Conservation (phyloP, 345 rosid species). For the Trapa incisa region DNA sequence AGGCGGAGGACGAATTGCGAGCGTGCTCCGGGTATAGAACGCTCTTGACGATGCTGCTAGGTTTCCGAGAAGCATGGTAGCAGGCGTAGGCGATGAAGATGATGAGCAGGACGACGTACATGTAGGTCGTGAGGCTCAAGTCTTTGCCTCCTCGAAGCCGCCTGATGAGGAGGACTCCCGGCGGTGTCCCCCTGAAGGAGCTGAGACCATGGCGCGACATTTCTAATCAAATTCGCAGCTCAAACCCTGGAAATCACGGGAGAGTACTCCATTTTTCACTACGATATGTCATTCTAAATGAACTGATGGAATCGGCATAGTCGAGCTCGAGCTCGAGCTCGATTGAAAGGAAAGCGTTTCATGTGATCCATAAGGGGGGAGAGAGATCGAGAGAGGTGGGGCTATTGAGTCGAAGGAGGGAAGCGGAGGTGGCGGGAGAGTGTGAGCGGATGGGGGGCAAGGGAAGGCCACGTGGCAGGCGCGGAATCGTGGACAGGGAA, state of each 20-base stretch:
- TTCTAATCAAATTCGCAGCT: not conserved
- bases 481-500: no score
- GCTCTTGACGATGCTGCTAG: conserved; percentile 87
- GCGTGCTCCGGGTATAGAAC: conserved; percentile 60
- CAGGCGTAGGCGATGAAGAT: conserved; percentile 82
- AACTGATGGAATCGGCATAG: not conserved
- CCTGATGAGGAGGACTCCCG: conserved; percentile 41
- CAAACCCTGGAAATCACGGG: not conserved
- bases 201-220: conserved; percentile 5
- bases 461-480: not conserved
- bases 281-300: no score
- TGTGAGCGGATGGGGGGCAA: not conserved
- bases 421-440: conserved; percentile 56
- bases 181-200: conserved; percentile 27
- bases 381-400: no score
- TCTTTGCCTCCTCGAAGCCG: conserved; percentile 61
- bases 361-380: not conserved
- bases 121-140: conserved; percentile 48
- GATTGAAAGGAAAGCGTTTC: conserved; percentile 2
- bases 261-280: not conserved
- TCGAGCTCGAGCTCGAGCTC: not conserved
- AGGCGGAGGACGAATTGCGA: not conserved
- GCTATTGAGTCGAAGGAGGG: conserved; percentile 3
- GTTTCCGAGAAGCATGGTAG: conserved; percentile 89
- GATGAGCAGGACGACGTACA: conserved; percentile 50